Conservation (phyloP, 2,329 filamentous ascomycete species). For the Sordariomycetes sp. region DNA sequence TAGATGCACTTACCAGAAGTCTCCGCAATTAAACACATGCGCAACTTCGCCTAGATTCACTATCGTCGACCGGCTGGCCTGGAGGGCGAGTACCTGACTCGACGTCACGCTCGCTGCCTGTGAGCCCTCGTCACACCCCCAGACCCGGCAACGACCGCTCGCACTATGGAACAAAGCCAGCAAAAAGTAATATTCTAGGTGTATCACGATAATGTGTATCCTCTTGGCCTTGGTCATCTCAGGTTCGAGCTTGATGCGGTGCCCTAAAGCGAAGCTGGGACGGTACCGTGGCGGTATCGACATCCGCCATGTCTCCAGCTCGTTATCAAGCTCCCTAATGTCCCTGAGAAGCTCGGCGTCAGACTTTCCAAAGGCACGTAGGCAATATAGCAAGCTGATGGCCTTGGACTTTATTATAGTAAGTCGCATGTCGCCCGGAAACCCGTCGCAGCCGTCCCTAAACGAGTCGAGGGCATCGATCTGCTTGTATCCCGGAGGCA, state of each 20-base stretch:
- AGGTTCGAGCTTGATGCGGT: neutral
- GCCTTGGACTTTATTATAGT: neutral
- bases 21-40: slow-evolving; percentile 26
- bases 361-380: neutral
- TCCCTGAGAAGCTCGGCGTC: neutral
- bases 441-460: neutral
- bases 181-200: slow-evolving; percentile 41
- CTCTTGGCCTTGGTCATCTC: neutral
- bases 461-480: neutral
- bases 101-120: slow-evolving; percentile 18
- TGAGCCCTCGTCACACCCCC: slow-evolving; percentile 22
- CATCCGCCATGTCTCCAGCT: neutral
- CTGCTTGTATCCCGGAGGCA: neutral
- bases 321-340: neutral
- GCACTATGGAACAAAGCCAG: slow-evolving; percentile 41
- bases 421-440: neutral
- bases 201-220: slow-evolving; percentile 32
- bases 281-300: neutral
- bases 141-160: slow-evolving; percentile 32
- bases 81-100: slow-evolving; percentile 36
- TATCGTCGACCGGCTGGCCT: slow-evolving; percentile 41
- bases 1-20: slow-evolving; percentile 30
- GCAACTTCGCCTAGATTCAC: slow-evolving; percentile 29
- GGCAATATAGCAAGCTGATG: neutral
- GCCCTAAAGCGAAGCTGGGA: neutral